A percentile compares a stretch with the other conserved stretches of the same genome.
Conservation (phyloP, 805 yeast species). For the Geotrichum ghanense region DNA sequence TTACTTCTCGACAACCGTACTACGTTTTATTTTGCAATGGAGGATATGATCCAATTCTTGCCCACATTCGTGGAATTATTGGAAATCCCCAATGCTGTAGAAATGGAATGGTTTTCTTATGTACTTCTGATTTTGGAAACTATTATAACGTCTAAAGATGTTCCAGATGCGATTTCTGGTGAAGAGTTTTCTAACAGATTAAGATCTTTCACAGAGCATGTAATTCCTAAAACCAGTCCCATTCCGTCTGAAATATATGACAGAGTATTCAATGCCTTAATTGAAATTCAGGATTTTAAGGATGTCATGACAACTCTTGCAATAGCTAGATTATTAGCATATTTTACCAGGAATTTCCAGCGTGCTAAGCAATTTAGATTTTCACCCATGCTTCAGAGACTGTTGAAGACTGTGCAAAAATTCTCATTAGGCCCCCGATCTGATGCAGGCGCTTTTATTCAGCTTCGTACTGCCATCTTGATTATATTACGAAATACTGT, state of each 20-base stretch:
- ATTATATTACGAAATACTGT: constrained; percentile 56
- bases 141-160: constrained; percentile 37
- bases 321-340: constrained; percentile 41
- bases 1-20: constrained; percentile 15
- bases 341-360: constrained; percentile 38
- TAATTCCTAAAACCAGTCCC: constrained; percentile 10
- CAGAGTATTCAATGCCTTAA: constrained; percentile 33
- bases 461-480: constrained; percentile 38
- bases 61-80: constrained; percentile 12
- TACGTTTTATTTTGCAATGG: constrained; percentile 10
- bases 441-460: constrained; percentile 21
- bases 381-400: constrained; percentile 35
- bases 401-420: constrained; percentile 34
- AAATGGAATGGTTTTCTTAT: constrained; percentile 43
- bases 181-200: constrained; percentile 13
- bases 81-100: constrained; percentile 5
- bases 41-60: constrained; percentile 11
- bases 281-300: constrained; percentile 31
- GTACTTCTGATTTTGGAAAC: constrained; percentile 46
- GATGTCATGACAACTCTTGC: constrained; percentile 39
- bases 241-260: constrained; percentile 19
- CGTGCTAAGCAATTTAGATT: constrained; percentile 32
- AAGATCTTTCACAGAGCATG: constrained; percentile 2
- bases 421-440: constrained; percentile 26
- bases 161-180: constrained; percentile 35